A percentile compares a stretch with the other conserved stretches of the same genome.
Evolutionary conservation across 2,329 filamentous ascomycete genomes (phyloP).

Genomic region (Aspergillus sp.): DNA sequence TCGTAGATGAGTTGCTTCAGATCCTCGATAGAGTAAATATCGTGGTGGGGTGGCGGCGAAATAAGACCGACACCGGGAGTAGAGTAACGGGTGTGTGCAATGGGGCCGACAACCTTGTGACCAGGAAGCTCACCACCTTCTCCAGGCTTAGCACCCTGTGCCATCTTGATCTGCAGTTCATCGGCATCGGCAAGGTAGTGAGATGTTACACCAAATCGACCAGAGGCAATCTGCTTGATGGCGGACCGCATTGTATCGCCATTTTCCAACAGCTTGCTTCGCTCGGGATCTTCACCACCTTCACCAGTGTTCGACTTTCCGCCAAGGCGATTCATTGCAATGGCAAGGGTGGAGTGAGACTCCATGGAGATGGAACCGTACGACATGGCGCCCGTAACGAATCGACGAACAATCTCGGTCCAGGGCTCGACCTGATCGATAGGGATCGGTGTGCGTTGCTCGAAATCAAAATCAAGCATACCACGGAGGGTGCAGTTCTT

Average conservation of each 20-base stretch:
- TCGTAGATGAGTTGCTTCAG: constrained; percentile 98
- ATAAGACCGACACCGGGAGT: constrained; percentile 96
- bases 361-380: constrained; percentile 99
- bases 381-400: constrained; percentile 97
- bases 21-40: constrained; percentile 98
- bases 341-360: constrained; percentile 90
- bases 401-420: constrained; percentile 95
- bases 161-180: constrained; percentile 99
- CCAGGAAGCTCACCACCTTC: constrained; percentile 96
- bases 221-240: constrained; percentile 96
- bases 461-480: constrained; percentile 93
- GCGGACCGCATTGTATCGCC: constrained; percentile 96
- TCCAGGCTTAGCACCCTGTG: constrained; percentile 94
- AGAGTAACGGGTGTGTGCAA: constrained; percentile 91
- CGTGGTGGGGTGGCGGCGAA: constrained; percentile 93
- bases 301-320: constrained; percentile 98
- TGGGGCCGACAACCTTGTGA: constrained; percentile 93
- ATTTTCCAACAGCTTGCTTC: constrained; percentile 81
- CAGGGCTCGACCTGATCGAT: constrained; percentile 97
- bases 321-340: constrained; percentile 94
- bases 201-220: constrained; percentile 93
- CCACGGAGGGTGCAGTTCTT: constrained; percentile 94
- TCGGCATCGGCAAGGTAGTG: constrained; percentile 94
- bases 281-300: constrained; percentile 92
- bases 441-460: constrained; percentile 78